phyloP scores from a whole-genome alignment of 805 yeast genomes.

The Barnettozyma vustinii region DNA sequence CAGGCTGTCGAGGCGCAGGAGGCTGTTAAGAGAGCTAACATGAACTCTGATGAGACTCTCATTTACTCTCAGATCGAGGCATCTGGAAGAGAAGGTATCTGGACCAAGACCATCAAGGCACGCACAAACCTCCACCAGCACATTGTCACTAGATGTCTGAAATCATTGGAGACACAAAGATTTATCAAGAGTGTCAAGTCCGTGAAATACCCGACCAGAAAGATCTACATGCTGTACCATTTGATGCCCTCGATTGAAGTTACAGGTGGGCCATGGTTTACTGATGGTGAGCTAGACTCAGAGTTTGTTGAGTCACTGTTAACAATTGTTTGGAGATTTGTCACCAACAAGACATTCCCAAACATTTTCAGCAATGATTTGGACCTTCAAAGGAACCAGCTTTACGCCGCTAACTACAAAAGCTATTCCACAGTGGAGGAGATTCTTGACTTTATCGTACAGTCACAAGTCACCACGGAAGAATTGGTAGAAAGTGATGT shows the following conservation, averaged over 20 bases:
- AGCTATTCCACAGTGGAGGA: constrained; percentile 68
- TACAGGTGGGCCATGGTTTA: constrained; percentile 99
- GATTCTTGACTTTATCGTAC: constrained; percentile 67
- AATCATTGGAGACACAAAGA: constrained; percentile 71
- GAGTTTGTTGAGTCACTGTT: constrained; percentile 85
- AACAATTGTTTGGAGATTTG: constrained; percentile 83
- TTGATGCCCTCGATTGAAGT: constrained; percentile 92
- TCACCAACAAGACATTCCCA: constrained; percentile 73
- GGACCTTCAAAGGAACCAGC: constrained; percentile 26
- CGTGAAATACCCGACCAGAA: constrained; percentile 90
- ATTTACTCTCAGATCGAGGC: constrained; percentile 90
- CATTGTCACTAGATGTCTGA: constrained; percentile 79
- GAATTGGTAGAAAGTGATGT: constrained; percentile 73
- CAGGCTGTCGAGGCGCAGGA: constrained; percentile 69
- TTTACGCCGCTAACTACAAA: constrained; percentile 52
- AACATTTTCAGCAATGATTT: constrained; percentile 44
- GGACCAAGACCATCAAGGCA: constrained; percentile 90
- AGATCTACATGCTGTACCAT: constrained; percentile 91
- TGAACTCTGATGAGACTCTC: constrained; percentile 86
- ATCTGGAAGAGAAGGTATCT: constrained; percentile 89
- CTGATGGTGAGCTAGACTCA: constrained; percentile 89
- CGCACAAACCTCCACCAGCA: constrained; percentile 88
- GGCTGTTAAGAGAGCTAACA: constrained; percentile 69
- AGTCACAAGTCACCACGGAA: constrained; percentile 72
- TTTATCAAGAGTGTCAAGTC: constrained; percentile 85